A percentile compares a stretch with the other conserved stretches of the same genome.
phyloP scores from a whole-genome alignment of 805 yeast species.

The Saccharomyces mikatae region DNA sequence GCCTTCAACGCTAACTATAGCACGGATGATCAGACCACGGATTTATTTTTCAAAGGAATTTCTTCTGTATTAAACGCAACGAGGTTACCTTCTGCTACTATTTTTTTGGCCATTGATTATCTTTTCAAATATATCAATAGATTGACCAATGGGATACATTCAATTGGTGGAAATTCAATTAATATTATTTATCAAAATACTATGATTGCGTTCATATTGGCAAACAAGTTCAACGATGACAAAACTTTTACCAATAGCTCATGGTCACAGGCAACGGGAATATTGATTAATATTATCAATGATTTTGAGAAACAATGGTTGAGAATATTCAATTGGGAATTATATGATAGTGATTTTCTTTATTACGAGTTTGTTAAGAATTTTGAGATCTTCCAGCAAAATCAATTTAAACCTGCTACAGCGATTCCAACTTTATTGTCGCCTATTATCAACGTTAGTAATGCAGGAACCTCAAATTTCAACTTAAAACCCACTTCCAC shows the following conservation, averaged over 20 bases:
- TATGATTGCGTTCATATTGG: constrained; percentile 65
- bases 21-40: constrained; percentile 12
- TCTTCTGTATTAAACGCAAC: constrained; percentile 75
- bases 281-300: constrained; percentile 54
- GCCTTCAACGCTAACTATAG: constrained; percentile 43
- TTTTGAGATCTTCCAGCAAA: constrained; percentile 18
- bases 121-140: constrained; percentile 53
- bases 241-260: constrained; percentile 91
- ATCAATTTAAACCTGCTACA: constrained; percentile 12
- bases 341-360: constrained; percentile 34
- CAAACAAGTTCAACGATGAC: constrained; percentile 93
- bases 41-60: constrained; percentile 48
- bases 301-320: constrained; percentile 67
- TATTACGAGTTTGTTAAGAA: constrained; percentile 18
- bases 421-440: constrained; percentile 8
- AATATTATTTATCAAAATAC: constrained; percentile 45
- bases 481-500: constrained; percentile 2
- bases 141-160: constrained; percentile 28
- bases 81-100: constrained; percentile 74
- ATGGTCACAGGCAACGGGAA: constrained; percentile 94
- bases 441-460: constrained; percentile 3
- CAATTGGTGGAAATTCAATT: constrained; percentile 27
- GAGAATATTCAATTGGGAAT: constrained; percentile 48
- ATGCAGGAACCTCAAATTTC: not conserved
- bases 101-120: constrained; percentile 72